These are phyloP conservation scores for Fomitopsis betulina DNA, from an alignment of 1,284 basidiomycete genomes.

Conservation along the genomic window DNA sequence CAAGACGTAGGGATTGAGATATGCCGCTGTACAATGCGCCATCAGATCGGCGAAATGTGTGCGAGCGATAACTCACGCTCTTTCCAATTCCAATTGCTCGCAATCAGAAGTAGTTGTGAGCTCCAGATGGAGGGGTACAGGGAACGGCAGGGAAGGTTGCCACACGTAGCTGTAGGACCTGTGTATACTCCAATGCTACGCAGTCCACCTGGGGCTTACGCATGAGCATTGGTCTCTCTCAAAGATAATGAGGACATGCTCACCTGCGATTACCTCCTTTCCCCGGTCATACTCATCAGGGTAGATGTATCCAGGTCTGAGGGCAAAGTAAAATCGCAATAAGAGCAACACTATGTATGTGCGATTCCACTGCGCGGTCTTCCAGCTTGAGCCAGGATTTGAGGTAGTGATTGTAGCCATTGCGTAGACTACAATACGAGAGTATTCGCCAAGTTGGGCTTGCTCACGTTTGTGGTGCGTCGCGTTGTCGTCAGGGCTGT, in stretches of 20 bases:
- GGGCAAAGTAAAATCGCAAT: conserved; percentile 29
- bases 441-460: too few relatives aligned
- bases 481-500: too few relatives aligned
- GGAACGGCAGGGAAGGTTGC: conserved; percentile 31
- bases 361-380: not conserved
- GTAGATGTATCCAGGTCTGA: conserved; percentile 36
- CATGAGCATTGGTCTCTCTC: not conserved
- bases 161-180: conserved; percentile 18
- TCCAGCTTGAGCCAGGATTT: too few relatives aligned
- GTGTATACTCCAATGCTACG: not conserved
- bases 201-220: not conserved
- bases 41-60: not conserved
- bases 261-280: conserved; percentile 35
- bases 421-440: too few relatives aligned
- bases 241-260: not conserved
- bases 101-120: conserved; percentile 28
- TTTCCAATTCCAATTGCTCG: conserved; percentile 14
- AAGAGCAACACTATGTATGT: conserved; percentile 18
- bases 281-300: conserved; percentile 41
- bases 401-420: too few relatives aligned
- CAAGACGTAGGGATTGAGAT: not conserved
- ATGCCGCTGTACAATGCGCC: not conserved
- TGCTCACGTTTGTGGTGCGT: too few relatives aligned
- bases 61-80: conserved; percentile 13
- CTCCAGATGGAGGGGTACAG: conserved; percentile 29